Evolutionary conservation across 352 stramenopile species (phyloP).

Genomic region (Pelagophyceae sp.): DNA sequence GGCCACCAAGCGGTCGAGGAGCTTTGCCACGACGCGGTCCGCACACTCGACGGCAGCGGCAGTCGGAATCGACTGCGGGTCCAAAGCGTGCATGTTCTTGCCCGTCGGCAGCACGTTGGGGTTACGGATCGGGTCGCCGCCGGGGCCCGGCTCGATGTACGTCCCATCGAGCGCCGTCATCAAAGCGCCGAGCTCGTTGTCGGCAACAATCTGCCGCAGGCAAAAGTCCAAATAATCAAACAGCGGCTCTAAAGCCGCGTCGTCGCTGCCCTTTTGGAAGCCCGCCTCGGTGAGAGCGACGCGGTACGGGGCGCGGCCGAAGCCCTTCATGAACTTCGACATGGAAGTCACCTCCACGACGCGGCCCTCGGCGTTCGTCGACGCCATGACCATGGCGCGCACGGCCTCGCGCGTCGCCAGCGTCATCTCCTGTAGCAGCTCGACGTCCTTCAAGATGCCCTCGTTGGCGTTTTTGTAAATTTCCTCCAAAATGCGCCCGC

Average conservation of each 20-base stretch:
- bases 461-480: slow-evolving; percentile 66
- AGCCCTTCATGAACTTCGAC: slow-evolving; percentile 35
- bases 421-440: slow-evolving; percentile 58
- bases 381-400: slow-evolving; percentile 56
- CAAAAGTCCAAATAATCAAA: slow-evolving; percentile 72
- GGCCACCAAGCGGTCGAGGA: slow-evolving; percentile 57
- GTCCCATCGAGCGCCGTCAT: slow-evolving; percentile 64
- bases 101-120: slow-evolving; percentile 69
- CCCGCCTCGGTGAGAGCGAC: slow-evolving; percentile 56
- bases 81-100: slow-evolving; percentile 73
- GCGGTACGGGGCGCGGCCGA: slow-evolving; percentile 52
- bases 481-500: slow-evolving; percentile 66
- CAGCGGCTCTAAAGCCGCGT: slow-evolving; percentile 48
- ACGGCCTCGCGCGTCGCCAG: slow-evolving; percentile 56
- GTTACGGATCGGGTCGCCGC: slow-evolving; percentile 72
- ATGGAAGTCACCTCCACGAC: slow-evolving; percentile 66
- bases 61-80: slow-evolving; percentile 68
- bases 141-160: slow-evolving; percentile 66
- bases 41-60: slow-evolving; percentile 62
- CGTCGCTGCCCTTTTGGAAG: slow-evolving; percentile 54
- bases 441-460: slow-evolving; percentile 60
- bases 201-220: slow-evolving; percentile 67
- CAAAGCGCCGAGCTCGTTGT: slow-evolving; percentile 67
- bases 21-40: slow-evolving; percentile 54
- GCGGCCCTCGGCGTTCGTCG: slow-evolving; percentile 58